These are phyloP conservation scores for Syzygium syzygioides DNA, from an alignment of 441 rosid species.

Conservation along the genomic window DNA sequence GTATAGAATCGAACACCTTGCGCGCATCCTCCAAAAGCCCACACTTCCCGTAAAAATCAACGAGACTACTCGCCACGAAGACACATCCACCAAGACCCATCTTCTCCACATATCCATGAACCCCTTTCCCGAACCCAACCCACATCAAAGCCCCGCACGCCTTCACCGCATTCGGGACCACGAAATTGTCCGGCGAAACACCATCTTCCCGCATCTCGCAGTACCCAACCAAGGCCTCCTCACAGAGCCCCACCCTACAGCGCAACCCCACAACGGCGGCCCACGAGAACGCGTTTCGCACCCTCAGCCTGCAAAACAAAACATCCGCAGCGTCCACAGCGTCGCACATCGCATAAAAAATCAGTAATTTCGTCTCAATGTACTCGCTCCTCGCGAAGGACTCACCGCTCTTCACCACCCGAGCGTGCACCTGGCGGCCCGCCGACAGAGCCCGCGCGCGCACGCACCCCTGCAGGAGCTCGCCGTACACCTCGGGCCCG, in stretches of 20 bases:
- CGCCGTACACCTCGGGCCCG: constrained; percentile 64
- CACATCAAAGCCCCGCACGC: constrained; percentile 64
- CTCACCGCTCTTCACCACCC: constrained; percentile 55
- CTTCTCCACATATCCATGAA: constrained; percentile 53
- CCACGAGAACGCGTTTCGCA: constrained; percentile 71
- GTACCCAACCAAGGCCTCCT: constrained; percentile 47
- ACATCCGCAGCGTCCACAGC: constrained; percentile 33
- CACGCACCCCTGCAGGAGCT: constrained; percentile 71
- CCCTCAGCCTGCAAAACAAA: constrained; percentile 36
- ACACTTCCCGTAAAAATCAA: constrained; percentile 63
- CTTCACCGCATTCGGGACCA: constrained; percentile 65
- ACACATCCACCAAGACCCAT: constrained; percentile 43
- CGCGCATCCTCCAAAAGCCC: constrained; percentile 46
- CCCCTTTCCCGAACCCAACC: constrained; percentile 46
- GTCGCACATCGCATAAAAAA: constrained; percentile 64
- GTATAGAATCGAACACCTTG: constrained; percentile 42
- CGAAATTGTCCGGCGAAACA: constrained; percentile 57
- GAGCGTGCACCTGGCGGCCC: constrained; percentile 80
- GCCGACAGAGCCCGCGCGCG: constrained; percentile 41
- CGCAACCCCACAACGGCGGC: constrained; percentile 74
- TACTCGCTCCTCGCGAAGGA: constrained; percentile 48
- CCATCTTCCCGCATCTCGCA: constrained; percentile 53
- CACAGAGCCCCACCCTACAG: constrained; percentile 44
- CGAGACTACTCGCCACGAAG: constrained; percentile 52
- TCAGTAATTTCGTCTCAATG: constrained; percentile 57